Evolutionary conservation across 2,329 filamentous ascomycete genomes (phyloP).

Genomic region (Paraconiothyrium brasiliense): DNA sequence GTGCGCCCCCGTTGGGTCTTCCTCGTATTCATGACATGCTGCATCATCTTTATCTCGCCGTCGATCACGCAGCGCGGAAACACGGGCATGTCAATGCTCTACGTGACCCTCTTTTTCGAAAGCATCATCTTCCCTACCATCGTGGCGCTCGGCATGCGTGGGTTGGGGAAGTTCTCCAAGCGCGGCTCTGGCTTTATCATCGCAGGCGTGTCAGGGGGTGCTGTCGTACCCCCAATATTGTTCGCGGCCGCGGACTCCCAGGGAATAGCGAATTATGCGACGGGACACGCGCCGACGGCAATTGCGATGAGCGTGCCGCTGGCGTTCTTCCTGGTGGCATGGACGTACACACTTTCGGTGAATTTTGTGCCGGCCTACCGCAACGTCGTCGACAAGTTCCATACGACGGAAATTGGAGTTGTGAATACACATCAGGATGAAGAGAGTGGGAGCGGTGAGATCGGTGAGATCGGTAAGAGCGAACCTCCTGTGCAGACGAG

Average conservation of each 20-base stretch:
- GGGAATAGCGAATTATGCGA: conserved; percentile 45
- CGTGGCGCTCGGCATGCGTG: conserved; percentile 79
- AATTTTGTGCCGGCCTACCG: conserved; percentile 74
- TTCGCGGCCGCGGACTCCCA: conserved; percentile 72
- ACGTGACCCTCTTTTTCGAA: conserved; percentile 81
- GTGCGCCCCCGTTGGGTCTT: conserved; percentile 75
- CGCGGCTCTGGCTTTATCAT: conserved; percentile 78
- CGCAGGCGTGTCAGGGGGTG: conserved; percentile 76
- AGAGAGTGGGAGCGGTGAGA: conserved; percentile 28
- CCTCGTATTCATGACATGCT: conserved; percentile 70
- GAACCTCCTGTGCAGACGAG: conserved; percentile 18
- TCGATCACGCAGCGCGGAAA: conserved; percentile 63
- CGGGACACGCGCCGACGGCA: conserved; percentile 57
- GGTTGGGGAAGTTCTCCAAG: conserved; percentile 79
- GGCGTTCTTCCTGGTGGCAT: conserved; percentile 59
- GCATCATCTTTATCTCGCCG: conserved; percentile 68
- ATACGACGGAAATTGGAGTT: conserved; percentile 58
- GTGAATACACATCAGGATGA: conserved; percentile 44
- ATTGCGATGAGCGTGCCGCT: conserved; percentile 74
- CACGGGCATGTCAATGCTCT: conserved; percentile 68
- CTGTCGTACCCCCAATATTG: conserved; percentile 75
- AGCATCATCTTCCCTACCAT: conserved; percentile 85
- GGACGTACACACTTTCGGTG: conserved; percentile 56
- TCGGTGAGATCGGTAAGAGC: conserved; percentile 12
- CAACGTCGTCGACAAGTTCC: conserved; percentile 67